phyloP scores from a whole-genome alignment of 768 basidiomycete genomes.

The Kwoniella pini region DNA sequence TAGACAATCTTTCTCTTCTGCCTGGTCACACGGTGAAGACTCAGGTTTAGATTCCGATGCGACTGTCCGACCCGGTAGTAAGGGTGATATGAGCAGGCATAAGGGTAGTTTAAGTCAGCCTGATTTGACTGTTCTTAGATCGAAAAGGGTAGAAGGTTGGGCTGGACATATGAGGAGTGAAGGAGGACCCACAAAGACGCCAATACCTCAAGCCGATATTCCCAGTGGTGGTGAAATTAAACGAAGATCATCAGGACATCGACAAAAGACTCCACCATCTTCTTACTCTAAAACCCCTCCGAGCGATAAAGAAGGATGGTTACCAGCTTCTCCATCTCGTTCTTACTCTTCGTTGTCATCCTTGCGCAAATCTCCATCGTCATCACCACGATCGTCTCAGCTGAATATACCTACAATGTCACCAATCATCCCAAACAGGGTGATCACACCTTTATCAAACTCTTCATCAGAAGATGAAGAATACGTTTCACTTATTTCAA shows the following conservation, averaged over 20 bases:
- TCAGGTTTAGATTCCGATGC: conserved; percentile 19
- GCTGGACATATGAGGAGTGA: neutral
- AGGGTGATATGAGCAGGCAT: neutral
- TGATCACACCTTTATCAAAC: neutral
- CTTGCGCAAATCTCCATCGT: conserved; percentile 10
- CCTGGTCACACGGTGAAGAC: neutral
- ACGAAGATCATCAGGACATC: conserved; percentile 1
- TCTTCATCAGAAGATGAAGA: conserved; percentile 18
- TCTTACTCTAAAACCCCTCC: neutral
- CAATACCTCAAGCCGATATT: neutral
- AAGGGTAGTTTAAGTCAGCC: conserved; percentile 21
- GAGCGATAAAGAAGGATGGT: conserved; percentile 11
- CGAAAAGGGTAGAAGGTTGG: conserved; percentile 20
- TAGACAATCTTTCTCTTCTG: neutral
- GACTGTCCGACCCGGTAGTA: conserved; percentile 7
- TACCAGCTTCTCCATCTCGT: conserved; percentile 16
- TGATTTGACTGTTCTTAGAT: conserved; percentile 17
- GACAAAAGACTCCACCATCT: conserved; percentile 13
- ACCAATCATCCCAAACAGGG: conserved; percentile 10
- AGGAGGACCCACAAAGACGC: neutral
- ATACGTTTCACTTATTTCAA: neutral
- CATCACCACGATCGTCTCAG: conserved; percentile 4
- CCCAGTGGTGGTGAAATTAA: neutral
- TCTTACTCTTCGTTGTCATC: conserved; percentile 9
- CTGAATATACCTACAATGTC: conserved; percentile 17